Evolutionary conservation across 2,329 filamentous ascomycete species (phyloP), one percentile per base, ranked within the genome.

Genomic region (Sporothrix globosa): DNA sequence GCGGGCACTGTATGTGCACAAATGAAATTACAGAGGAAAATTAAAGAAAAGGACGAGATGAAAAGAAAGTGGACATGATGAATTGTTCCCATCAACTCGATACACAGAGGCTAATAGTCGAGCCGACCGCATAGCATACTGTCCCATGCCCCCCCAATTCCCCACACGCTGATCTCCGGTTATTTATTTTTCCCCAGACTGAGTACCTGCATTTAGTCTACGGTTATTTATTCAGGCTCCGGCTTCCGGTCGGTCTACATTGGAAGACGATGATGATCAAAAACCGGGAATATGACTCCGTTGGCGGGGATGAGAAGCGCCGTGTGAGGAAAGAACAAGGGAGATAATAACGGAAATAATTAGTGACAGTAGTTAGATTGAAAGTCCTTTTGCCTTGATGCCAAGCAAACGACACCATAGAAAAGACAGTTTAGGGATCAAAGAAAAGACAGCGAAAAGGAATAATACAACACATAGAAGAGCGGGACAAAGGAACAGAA

Each of bases 181-280:
- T 58, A 39, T 58, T 58, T 34, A 4, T 58, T 58, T 10, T 39
- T 39, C 27, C 54, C 54, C 27, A n/a, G 9, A 10, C 30, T 19
- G 27, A 2, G 27, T 30, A 30, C 3, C 27, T 4, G 27, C 27
- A 19, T 24, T 11, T 21, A 24, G 1, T 56, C 14, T 4, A 34
- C 58, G 58, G 58, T 46, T 48, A 63, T 63, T 63, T 63, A 63
- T 63, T 63, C 39, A 46, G 58, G 39, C 58, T 44, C 58, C 58
- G 39, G 13, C 21, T 17, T 46, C 58, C 41, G 58, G n/a, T 61
- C 58, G 19, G 34, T 19, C 27, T 39, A 58, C 54, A 39, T 30
- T 30, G 27, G 27, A 27, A 13, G 3, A 50, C 48, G 14, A 44
- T 24, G 56, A 1, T 34, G 34, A 61, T 3, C 34, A 5, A 58